phyloP scores from a whole-genome alignment of 2,329 filamentous ascomycete species.

The Hymenoscyphus repandus region DNA sequence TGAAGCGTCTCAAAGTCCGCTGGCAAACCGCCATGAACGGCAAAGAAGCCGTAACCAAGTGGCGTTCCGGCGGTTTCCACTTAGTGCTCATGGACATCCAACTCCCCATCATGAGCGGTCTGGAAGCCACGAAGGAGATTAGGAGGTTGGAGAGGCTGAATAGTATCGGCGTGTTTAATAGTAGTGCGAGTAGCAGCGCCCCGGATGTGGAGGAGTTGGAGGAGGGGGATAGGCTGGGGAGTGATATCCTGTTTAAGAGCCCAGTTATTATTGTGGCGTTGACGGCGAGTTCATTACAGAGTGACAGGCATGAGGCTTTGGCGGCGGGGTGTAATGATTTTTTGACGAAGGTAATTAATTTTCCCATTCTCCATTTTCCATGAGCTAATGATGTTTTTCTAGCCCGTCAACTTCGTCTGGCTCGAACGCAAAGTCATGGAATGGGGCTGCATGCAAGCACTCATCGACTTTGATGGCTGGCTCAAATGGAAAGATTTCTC shows the following conservation, averaged over 20 bases:
- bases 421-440: conserved; percentile 96
- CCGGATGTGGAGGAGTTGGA: conserved; percentile 37
- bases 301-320: conserved; percentile 88
- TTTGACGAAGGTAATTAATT: conserved; percentile 73
- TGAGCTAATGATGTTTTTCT: conserved; percentile 9
- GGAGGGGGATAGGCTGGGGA: conserved; percentile 60
- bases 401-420: conserved; percentile 98
- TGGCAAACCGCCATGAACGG: conserved; percentile 98
- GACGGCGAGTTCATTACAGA: conserved; percentile 90
- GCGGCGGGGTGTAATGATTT: conserved; percentile 98
- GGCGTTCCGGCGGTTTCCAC: conserved; percentile 89
- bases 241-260: conserved; percentile 76
- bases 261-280: conserved; percentile 97
- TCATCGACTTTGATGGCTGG: conserved; percentile 99
- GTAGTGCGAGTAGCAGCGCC: conserved; percentile 52
- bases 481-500: conserved; percentile 88
- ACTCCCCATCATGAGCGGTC: conserved; percentile 89
- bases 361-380: conserved; percentile 4
- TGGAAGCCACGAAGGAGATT: conserved; percentile 94
- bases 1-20: conserved; percentile 90
- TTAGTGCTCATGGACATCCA: conserved; percentile 98
- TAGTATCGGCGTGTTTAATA: conserved; percentile 84
- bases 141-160: conserved; percentile 84
- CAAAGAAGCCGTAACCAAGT: conserved; percentile 86
- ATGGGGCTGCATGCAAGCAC: conserved; percentile 99